Conservation (phyloP, 2,329 filamentous ascomycete species). For the Venturiaceae sp. region DNA sequence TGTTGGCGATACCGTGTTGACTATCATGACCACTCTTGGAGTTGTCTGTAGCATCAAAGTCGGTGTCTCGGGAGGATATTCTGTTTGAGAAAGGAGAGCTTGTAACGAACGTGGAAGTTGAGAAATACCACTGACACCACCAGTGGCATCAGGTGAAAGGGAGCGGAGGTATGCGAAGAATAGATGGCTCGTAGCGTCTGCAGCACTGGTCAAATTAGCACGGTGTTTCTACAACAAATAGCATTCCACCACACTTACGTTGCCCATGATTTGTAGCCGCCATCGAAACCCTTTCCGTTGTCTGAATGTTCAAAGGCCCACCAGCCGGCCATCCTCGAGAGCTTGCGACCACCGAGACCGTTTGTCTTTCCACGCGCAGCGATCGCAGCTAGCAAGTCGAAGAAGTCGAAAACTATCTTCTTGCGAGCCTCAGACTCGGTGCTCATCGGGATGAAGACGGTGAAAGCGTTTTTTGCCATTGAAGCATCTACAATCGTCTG, state of each 20-base stretch:
- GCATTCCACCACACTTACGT: slow-evolving; percentile 42
- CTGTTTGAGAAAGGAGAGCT: slow-evolving; percentile 80
- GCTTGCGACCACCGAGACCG: slow-evolving; percentile 82
- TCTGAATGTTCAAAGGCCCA: slow-evolving; percentile 95
- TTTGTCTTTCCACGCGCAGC: slow-evolving; percentile 91
- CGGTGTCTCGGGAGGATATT: slow-evolving; percentile 80
- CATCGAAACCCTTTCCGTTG: slow-evolving; percentile 83
- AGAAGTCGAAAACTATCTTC: slow-evolving; percentile 91
- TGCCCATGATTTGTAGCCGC: slow-evolving; percentile 83
- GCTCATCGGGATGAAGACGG: slow-evolving; percentile 90
- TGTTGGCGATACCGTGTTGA: slow-evolving; percentile 87
- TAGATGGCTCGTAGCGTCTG: slow-evolving; percentile 90
- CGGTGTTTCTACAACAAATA: slow-evolving; percentile 6
- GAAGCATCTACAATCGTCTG: slow-evolving; percentile 59
- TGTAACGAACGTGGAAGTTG: slow-evolving; percentile 83
- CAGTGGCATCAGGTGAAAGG: slow-evolving; percentile 64
- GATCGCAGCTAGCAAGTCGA: slow-evolving; percentile 82
- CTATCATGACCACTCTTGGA: slow-evolving; percentile 91
- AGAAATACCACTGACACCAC: slow-evolving; percentile 68
- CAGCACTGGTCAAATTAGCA: slow-evolving; percentile 50
- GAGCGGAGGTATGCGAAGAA: slow-evolving; percentile 97
- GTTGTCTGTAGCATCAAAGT: slow-evolving; percentile 69
- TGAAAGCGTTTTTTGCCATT: slow-evolving; percentile 85
- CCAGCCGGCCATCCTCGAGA: slow-evolving; percentile 94
- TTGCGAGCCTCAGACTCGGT: slow-evolving; percentile 78